Percentiles rank a stretch among this genome's conserved stretches.
phyloP scores from a whole-genome alignment of 106 monocot genomes.

The Triglochin maritima region DNA sequence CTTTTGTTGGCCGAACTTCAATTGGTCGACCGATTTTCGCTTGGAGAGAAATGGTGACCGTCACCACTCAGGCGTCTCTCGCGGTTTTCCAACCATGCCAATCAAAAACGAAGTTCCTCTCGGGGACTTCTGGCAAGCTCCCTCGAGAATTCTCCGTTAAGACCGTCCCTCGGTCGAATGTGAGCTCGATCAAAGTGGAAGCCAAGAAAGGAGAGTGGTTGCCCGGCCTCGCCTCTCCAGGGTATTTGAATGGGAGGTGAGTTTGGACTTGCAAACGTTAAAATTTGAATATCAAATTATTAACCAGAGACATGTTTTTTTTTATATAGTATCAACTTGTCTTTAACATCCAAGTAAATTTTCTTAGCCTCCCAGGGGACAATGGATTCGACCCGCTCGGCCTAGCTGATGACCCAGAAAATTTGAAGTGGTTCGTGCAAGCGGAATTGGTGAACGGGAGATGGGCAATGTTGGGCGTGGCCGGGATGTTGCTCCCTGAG shows the following conservation, averaged over 20 bases:
- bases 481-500: constrained; percentile 88
- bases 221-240: constrained; percentile 79
- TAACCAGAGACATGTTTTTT: neutral
- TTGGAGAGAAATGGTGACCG: constrained; percentile 34
- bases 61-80: constrained; percentile 61
- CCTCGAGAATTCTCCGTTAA: constrained; percentile 13
- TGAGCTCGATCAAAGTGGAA: constrained; percentile 38
- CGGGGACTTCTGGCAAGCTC: constrained; percentile 44
- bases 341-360: neutral
- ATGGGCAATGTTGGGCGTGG: constrained; percentile 96
- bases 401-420: constrained; percentile 87
- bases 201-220: constrained; percentile 96
- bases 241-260: constrained; percentile 75
- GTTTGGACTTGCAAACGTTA: neutral
- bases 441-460: constrained; percentile 81
- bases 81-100: constrained; percentile 46
- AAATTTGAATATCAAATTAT: neutral
- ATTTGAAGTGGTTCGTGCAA: constrained; percentile 79
- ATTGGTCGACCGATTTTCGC: too few species aligned
- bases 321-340: neutral
- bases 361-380: constrained; percentile 66
- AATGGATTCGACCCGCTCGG: constrained; percentile 96
- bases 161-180: neutral
- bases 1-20: too few species aligned
- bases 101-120: constrained; percentile 45